Evolutionary conservation across 1,139 yeast genomes (phyloP), one percentile per base, ranked within the genome.

Genomic region (Debaryomyces robertsiae): DNA sequence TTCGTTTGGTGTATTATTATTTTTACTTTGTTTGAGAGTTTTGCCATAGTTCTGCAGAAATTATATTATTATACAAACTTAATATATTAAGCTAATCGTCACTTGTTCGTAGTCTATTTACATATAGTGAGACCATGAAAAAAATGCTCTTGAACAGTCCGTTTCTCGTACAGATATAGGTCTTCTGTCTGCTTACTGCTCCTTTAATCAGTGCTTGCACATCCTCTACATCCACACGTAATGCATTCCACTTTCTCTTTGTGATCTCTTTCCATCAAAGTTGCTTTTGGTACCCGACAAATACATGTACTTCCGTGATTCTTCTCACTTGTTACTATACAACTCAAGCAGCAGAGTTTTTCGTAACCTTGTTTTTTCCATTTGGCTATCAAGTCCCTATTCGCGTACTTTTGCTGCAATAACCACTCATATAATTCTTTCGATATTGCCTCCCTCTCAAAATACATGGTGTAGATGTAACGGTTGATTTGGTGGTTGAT

Each of bases 301-400:
- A 90, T 79, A 63, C 97, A 90, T 0, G 91, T 74, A 4, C 79
- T 76, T 9, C 81, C 82, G 48, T 82, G 84, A 50, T 77, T 78
- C 36, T 74, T 80, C 47, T 84, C 88, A 30, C 62, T 66, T n/a
- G 74, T 70, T 52, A 81, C 81, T 30, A 90, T 87, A 57, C 98
- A 90, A 49, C 79, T 75, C 46, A 90, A 62, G 57, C 98, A 90
- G 55, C 98, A 90, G 41, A 90, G 65, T 45, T 84, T 78, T 57
- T 90, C 97, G 61, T 90, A 90, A 6, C 97, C 97, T 55, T 80
- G 83, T 56, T 87, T 89, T 61, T 82, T 82, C 97, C 97, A 90
- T 60, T 90, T 90, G 27, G 96, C 94, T 29, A 90, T 87, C 44
- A 90, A 66, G 32, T 79, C 75, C 5, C 71, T 79, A 57, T 90